Evolutionary conservation across 176 grass and related monocot species (phyloP).

Genomic region (Musa acuminata): DNA sequence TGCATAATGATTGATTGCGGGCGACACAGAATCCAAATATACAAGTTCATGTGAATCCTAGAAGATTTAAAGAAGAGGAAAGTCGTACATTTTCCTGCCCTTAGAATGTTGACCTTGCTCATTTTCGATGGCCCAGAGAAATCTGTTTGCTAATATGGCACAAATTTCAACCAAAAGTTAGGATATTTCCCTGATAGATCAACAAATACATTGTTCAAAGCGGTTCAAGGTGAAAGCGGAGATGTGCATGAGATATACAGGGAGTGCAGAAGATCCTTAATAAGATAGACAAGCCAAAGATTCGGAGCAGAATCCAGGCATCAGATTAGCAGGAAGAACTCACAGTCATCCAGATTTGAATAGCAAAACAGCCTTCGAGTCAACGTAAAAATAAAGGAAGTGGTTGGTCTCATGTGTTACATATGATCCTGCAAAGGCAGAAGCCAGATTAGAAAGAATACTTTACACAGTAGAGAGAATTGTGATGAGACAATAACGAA

Average conservation of each 20-base stretch:
- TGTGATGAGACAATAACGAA: not conserved
- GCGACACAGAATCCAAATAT: no score
- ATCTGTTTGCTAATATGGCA: not conserved
- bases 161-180: not conserved
- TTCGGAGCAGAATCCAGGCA: not conserved
- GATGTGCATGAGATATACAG: not conserved
- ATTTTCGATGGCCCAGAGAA: not conserved
- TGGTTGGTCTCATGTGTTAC: not conserved
- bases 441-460: not conserved
- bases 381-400: not conserved
- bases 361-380: not conserved
- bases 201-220: not conserved
- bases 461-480: not conserved
- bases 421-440: not conserved
- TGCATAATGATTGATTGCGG: no score
- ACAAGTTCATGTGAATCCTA: no score
- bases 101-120: no score
- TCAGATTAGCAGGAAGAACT: not conserved
- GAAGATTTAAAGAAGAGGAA: no score
- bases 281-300: not conserved
- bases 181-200: not conserved
- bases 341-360: not conserved
- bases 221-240: not conserved
- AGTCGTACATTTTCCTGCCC: no score
- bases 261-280: not conserved